Evolutionary conservation across 2,329 filamentous ascomycete species (phyloP), one percentile per base, ranked within the genome.

Genomic region (Microthyrium microscopicum): DNA sequence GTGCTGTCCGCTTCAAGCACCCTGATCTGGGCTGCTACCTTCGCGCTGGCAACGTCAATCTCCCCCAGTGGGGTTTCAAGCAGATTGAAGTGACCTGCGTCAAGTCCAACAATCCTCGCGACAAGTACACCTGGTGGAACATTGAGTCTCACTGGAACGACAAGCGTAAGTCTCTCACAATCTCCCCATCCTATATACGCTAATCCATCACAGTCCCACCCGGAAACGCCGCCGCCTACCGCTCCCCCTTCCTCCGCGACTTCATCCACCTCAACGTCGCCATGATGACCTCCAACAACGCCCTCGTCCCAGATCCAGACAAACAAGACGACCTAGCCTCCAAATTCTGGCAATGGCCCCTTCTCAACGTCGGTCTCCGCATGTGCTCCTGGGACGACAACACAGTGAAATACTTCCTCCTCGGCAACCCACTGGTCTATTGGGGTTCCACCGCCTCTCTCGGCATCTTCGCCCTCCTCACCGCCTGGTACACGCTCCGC

Each of bases 251-350:
- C 68, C 66, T 93, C 50, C 85, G 92, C 52, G 89, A 98, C 57
- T 98, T 98, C 49, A 77, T 98, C 42, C 89, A 98, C 55, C 64
- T 95, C 40, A 98, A 98, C 53, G 89, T 98, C 40, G 89, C 89
- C 41, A 98, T 98, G 89, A 94, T 95, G 87, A 98, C 89, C 3
- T 95, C 89, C 25, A 98, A 98, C 68, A 98, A 98, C 51, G 89
- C 89, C 17, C 73, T 98, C 29, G 83, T 98, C 15, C 89, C 89
- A 4, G 89, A 98, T 50, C 87, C 89, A 4, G 89, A 98, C 56
- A 98, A 98, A 70, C 89, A 98, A 56, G 89, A 98, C 49, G 89
- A 98, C 50, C 72, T 98, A 30, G 89, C 89, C 20, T 98, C 89
- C 11, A 68, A 84, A 44, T 94, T 85, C 66, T 98, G 89, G 89